Percentiles rank a stretch among this genome's conserved stretches.
Conservation (phyloP, 495 filamentous ascomycete genomes). For the Opeltia flavorubescens region DNA sequence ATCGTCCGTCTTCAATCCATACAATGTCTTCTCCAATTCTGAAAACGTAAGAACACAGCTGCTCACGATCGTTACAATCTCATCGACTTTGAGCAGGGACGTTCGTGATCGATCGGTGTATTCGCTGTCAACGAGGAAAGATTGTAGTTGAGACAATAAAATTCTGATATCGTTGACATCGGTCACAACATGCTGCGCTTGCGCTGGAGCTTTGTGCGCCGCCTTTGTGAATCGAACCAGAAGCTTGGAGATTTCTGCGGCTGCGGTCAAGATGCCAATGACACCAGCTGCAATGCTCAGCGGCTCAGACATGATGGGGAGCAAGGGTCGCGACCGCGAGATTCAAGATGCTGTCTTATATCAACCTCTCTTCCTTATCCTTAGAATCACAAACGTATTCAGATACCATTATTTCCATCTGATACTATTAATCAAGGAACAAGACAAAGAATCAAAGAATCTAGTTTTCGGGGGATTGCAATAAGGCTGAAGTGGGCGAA, state of each 20-base stretch:
- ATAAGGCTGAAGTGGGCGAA: too few relatives aligned
- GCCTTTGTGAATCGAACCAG: constrained; percentile 5
- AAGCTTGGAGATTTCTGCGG: constrained; percentile 5
- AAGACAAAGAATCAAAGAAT: too few relatives aligned
- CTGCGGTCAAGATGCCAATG: constrained; percentile 5
- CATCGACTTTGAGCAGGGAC: constrained; percentile 6
- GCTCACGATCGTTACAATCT: constrained; percentile 2
- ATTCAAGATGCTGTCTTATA: too few relatives aligned
- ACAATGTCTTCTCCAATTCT: constrained; percentile 4
- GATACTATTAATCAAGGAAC: too few relatives aligned
- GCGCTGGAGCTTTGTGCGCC: constrained; percentile 2
- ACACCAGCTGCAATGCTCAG: constrained; percentile 8
- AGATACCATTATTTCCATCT: too few relatives aligned
- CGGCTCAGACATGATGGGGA: constrained; percentile 8
- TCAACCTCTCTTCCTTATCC: too few relatives aligned
- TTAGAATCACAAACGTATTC: too few relatives aligned
- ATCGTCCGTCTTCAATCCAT: constrained; percentile 2
- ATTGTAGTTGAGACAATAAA: constrained; percentile 4
- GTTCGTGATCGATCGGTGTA: neutral
- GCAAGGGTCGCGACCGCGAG: too few relatives aligned
- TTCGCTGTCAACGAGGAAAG: constrained; percentile 1
- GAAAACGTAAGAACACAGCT: constrained; percentile 9
- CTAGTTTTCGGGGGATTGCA: too few relatives aligned
- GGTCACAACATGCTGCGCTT: constrained; percentile 2
- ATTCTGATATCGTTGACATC: constrained; percentile 6